phyloP scores from a whole-genome alignment of 495 filamentous ascomycete genomes.

The Podospora pseudoanserina region DNA sequence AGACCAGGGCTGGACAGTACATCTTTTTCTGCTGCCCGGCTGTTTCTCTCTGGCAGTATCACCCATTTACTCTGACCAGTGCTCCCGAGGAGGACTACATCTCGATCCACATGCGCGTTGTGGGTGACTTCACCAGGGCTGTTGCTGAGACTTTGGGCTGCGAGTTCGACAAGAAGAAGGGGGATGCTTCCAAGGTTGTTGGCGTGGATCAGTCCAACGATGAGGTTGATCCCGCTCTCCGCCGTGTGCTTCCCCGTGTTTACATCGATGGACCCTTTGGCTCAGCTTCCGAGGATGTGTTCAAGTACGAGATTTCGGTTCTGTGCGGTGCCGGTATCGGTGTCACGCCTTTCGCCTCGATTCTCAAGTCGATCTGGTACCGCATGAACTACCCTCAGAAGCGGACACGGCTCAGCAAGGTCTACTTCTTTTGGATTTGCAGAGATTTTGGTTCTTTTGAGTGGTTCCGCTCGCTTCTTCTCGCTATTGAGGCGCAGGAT shows the following conservation, averaged over 20 bases:
- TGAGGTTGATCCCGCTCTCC: constrained; percentile 64
- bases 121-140: constrained; percentile 64
- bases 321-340: constrained; percentile 70
- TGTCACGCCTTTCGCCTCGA: constrained; percentile 72
- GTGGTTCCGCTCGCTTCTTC: constrained; percentile 75
- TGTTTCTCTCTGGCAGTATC: constrained; percentile 75
- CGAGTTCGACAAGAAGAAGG: constrained; percentile 57
- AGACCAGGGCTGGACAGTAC: constrained; percentile 75
- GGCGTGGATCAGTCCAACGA: constrained; percentile 56
- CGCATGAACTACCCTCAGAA: constrained; percentile 77
- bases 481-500: constrained; percentile 80
- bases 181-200: constrained; percentile 57
- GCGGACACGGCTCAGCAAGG: constrained; percentile 68
- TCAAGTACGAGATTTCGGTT: constrained; percentile 70
- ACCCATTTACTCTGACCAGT: constrained; percentile 74
- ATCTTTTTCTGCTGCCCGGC: constrained; percentile 80
- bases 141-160: constrained; percentile 66
- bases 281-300: constrained; percentile 72
- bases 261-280: constrained; percentile 79
- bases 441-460: constrained; percentile 74
- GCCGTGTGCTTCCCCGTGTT: constrained; percentile 65
- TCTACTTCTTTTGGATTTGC: constrained; percentile 86
- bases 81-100: constrained; percentile 81
- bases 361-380: constrained; percentile 83
- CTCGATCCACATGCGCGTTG: constrained; percentile 71